Conservation (phyloP, 192 early-diverging fungal species). For the Backusella mclennaniae region DNA sequence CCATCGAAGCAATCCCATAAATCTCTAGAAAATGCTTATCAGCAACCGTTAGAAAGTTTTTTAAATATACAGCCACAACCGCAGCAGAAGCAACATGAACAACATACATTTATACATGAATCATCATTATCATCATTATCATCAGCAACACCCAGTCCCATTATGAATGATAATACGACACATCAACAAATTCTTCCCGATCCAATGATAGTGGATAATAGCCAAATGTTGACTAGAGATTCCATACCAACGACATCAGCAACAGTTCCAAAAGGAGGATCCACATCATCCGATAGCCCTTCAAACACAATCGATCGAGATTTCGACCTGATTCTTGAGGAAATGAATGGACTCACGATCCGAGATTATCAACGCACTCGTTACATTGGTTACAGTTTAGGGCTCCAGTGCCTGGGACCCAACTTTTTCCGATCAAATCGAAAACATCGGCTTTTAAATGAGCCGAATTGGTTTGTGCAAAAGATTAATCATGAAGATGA, state of each 20-base stretch:
- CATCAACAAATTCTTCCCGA: neutral
- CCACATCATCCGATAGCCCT: neutral
- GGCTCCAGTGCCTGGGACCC: constrained; percentile 60
- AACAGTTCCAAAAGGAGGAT: neutral
- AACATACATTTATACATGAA: neutral
- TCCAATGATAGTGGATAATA: neutral
- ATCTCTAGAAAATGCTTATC: neutral
- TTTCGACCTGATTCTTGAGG: constrained; percentile 36
- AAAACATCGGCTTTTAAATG: constrained; percentile 31
- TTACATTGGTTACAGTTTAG: constrained; percentile 75
- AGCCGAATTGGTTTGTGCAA: constrained; percentile 40
- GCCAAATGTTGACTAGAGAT: neutral
- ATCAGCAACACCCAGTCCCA: neutral
- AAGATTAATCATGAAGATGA: constrained; percentile 39
- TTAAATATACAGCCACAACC: neutral
- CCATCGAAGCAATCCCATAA: neutral
- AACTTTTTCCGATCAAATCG: constrained; percentile 32
- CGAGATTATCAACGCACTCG: constrained; percentile 61
- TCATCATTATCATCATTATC: neutral
- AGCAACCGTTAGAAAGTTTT: neutral
- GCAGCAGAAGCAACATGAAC: too few species aligned
- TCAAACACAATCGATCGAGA: neutral
- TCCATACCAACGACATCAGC: neutral
- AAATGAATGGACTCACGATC: constrained; percentile 57
- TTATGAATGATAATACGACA: neutral